Conservation (phyloP, 345 rosid species). For the Rubroshorea leprosula region DNA sequence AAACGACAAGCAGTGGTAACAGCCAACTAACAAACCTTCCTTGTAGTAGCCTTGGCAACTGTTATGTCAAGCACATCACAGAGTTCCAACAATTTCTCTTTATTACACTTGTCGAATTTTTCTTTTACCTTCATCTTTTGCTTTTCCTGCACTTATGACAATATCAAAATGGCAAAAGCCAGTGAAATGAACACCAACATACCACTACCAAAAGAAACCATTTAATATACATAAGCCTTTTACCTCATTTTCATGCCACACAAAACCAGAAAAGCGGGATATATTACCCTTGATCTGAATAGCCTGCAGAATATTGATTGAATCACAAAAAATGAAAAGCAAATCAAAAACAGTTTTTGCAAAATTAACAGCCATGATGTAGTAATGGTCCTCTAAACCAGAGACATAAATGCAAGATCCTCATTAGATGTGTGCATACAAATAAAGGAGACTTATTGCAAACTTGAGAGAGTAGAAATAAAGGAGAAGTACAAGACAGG, state of each 20-base stretch:
- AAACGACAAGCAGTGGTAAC: not conserved
- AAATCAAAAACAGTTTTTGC: not conserved
- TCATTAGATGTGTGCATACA: not conserved
- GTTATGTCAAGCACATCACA: constrained; percentile 81
- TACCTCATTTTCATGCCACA: constrained; percentile 91
- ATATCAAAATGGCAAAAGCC: constrained; percentile 2
- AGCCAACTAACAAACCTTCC: constrained; percentile 52
- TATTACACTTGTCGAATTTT: constrained; percentile 75
- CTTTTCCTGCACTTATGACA: constrained; percentile 56
- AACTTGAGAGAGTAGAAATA: constrained; percentile 4
- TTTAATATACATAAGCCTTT: not conserved
- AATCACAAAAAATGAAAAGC: constrained; percentile 13
- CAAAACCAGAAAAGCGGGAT: constrained; percentile 85
- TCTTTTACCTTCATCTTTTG: constrained; percentile 68
- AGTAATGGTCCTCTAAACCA: too few relatives aligned
- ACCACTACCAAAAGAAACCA: not conserved
- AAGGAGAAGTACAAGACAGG: not conserved
- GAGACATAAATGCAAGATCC: not conserved
- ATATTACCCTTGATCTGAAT: constrained; percentile 72
- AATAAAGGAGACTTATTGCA: not conserved
- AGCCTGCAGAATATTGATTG: constrained; percentile 58
- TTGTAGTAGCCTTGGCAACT: constrained; percentile 51
- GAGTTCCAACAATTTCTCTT: constrained; percentile 73
- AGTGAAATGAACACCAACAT: not conserved
- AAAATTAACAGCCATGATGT: not conserved